Percentiles rank a stretch among this genome's conserved stretches.
phyloP scores from a whole-genome alignment of 352 stramenopile species.

The Phytophthora hybrid region DNA sequence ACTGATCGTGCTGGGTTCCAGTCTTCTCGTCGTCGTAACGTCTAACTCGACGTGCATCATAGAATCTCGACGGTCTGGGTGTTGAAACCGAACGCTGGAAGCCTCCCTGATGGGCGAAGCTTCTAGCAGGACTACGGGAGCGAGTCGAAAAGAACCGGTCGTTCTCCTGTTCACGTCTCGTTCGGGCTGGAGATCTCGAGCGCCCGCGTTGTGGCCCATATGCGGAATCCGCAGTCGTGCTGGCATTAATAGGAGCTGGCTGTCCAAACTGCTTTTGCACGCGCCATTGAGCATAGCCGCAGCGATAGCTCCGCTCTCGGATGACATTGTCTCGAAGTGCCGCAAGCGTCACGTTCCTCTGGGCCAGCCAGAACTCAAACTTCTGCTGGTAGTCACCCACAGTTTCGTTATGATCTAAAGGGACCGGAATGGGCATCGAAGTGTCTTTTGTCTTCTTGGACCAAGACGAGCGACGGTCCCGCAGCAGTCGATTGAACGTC shows the following conservation, averaged over 20 bases:
- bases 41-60: constrained; percentile 5
- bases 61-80: constrained; percentile 6
- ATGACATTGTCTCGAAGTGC: constrained; percentile 16
- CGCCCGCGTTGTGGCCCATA: neutral
- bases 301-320: constrained; percentile 29
- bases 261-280: constrained; percentile 16
- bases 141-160: constrained; percentile 1
- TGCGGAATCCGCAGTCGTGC: neutral
- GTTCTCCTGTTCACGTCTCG: neutral
- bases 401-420: constrained; percentile 15
- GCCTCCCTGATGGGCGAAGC: neutral
- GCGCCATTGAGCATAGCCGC: constrained; percentile 30
- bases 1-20: neutral
- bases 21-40: constrained; percentile 6
- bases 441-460: neutral
- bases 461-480: constrained; percentile 17
- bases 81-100: neutral
- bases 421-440: constrained; percentile 28
- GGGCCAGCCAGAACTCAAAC: constrained; percentile 41
- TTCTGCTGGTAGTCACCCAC: constrained; percentile 32
- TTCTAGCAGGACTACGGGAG: constrained; percentile 5
- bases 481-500: constrained; percentile 17
- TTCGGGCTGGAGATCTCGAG: constrained; percentile 4
- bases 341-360: constrained; percentile 23
- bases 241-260: neutral